Conservation (phyloP, 345 rosid genomes). For the Citrus unshiu region DNA sequence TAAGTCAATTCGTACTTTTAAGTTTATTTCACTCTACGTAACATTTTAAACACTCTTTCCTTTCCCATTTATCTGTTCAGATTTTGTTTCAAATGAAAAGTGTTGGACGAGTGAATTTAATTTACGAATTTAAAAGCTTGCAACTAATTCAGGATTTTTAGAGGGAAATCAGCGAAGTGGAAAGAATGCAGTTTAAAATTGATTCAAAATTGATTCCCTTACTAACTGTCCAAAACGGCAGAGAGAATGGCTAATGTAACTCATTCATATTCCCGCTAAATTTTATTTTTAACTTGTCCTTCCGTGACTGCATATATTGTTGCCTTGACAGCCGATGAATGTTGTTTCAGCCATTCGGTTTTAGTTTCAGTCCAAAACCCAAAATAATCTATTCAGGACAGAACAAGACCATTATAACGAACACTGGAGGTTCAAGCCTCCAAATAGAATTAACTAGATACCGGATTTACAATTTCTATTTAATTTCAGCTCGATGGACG, state of each 20-base stretch:
- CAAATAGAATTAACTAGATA: background rate
- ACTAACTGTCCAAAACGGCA: too few relatives aligned
- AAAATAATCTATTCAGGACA: background rate
- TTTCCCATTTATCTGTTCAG: background rate
- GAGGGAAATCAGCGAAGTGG: too few relatives aligned
- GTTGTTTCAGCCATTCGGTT: background rate
- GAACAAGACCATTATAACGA: background rate
- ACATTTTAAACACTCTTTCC: background rate
- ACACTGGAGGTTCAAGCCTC: background rate
- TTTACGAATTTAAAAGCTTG: background rate
- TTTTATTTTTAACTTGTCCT: background rate
- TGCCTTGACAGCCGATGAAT: background rate
- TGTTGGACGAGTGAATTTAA: background rate
- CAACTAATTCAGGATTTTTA: background rate
- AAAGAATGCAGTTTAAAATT: too few relatives aligned
- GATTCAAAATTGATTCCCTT: too few relatives aligned
- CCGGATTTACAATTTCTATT: background rate
- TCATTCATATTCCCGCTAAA: too few relatives aligned
- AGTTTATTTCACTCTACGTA: rapidly evolving
- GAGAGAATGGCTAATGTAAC: too few relatives aligned
- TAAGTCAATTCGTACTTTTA: too few relatives aligned
- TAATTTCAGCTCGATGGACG: background rate
- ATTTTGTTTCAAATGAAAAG: background rate
- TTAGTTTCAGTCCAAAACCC: background rate
- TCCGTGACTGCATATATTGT: background rate